Evolutionary conservation across 2,329 filamentous ascomycete species (phyloP), one percentile per base, ranked within the genome.

Genomic region (Aspergillus unguis): DNA sequence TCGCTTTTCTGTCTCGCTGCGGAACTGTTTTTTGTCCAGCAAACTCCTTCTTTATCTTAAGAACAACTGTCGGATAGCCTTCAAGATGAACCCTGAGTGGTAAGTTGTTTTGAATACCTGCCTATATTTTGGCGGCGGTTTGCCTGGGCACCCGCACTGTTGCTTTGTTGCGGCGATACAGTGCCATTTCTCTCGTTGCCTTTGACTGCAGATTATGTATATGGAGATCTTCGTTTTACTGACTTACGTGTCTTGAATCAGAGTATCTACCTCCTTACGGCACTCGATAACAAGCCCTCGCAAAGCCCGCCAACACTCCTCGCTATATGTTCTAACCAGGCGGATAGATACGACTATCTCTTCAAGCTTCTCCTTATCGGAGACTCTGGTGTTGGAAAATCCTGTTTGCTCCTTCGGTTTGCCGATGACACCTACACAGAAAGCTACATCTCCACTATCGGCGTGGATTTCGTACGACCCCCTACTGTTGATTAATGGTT

Each of bases 341-440:
- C 48, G 57, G 52, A 55, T 71, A 97, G 94, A 94, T 99, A 99
- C 88, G 94, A 99, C 76, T 99, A 99, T 77, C 91, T 99, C 71
- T 99, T 99, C 86, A 99, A 99, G 86, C 91, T 99, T 64, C 90
- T 99, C 77, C 92, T 99, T 81, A 99, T 99, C 85, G 94, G 94
- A 78, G 94, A 99, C 77, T 99, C 94, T 75, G 94, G 94, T 85
- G 94, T 99, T 71, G 94, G 94, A 87, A 99, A 99, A 87, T 99
- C 94, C 71, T 99, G 94, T 79, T 77, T 99, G 80, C 83, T 99
- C 65, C 83, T 99, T 73, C 91, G 94, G 80, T 99, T 99, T 72
- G 94, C 94, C 71, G 94, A 96, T 74, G 92, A 96, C 71, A 97
- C 94, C 75, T 99, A 97, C 82, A 99, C 94, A 57, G 94, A 97